Percentiles rank a stretch among this genome's conserved stretches.
Conservation (phyloP, 257 asterid genomes). For the Scutellaria minor region DNA sequence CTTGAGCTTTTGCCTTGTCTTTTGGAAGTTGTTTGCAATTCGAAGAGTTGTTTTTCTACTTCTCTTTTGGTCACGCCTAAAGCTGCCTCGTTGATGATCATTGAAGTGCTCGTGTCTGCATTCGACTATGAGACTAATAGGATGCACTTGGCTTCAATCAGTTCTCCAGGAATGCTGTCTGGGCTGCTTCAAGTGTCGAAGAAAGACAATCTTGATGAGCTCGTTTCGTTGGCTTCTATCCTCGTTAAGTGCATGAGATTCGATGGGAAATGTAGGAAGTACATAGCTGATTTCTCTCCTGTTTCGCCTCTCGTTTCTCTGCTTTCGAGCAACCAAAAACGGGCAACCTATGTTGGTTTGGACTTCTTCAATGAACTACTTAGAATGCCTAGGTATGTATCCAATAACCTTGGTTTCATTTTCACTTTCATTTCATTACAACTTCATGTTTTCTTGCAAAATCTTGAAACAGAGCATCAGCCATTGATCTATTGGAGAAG, state of each 20-base stretch:
- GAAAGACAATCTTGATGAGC: slow-evolving; percentile 64
- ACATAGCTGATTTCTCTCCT: slow-evolving; percentile 54
- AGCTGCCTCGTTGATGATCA: slow-evolving; percentile 83
- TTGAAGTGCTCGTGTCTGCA: slow-evolving; percentile 72
- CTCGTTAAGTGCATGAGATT: slow-evolving; percentile 79
- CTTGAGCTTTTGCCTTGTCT: slow-evolving; percentile 80
- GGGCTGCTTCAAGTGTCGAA: slow-evolving; percentile 72
- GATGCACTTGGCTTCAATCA: slow-evolving; percentile 68
- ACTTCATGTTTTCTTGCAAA: slow-evolving; percentile 8
- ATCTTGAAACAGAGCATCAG: slow-evolving; percentile 60
- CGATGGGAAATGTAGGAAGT: slow-evolving; percentile 71
- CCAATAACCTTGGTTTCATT: neutral
- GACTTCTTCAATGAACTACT: slow-evolving; percentile 80
- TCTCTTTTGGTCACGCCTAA: slow-evolving; percentile 67
- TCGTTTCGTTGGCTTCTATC: slow-evolving; percentile 72
- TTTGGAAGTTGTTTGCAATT: slow-evolving; percentile 75
- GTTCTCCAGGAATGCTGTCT: slow-evolving; percentile 78
- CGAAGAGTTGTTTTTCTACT: slow-evolving; percentile 53
- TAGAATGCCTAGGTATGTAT: slow-evolving; percentile 67
- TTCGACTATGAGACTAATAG: slow-evolving; percentile 71
- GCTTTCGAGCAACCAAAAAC: slow-evolving; percentile 70
- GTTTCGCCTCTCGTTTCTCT: slow-evolving; percentile 60
- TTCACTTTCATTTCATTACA: neutral
- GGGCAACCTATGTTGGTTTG: slow-evolving; percentile 60
- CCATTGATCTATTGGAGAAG: slow-evolving; percentile 63